Conservation (phyloP, 495 filamentous ascomycete species). For the Diplogelasinospora grovesii region DNA sequence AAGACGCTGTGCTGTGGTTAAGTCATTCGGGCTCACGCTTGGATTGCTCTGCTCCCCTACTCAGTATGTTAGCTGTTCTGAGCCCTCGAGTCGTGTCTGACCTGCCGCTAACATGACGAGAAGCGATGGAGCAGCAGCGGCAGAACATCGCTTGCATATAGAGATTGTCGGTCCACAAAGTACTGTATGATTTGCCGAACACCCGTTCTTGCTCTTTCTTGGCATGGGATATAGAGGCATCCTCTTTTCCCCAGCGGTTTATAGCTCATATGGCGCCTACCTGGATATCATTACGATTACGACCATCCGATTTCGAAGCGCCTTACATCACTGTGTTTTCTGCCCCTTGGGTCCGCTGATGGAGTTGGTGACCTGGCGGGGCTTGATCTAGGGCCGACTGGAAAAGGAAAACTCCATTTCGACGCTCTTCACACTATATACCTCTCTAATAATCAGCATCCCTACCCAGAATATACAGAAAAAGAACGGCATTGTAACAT, state of each 20-base stretch:
- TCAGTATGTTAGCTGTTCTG: constrained; percentile 9
- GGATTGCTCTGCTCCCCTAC: constrained; percentile 8
- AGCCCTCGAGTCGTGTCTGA: background rate
- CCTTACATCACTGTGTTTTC: constrained; percentile 8
- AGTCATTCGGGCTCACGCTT: constrained; percentile 13
- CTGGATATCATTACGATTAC: constrained; percentile 25
- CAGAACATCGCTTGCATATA: constrained; percentile 20
- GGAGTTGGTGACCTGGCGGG: constrained; percentile 10
- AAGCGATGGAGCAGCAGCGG: constrained; percentile 3
- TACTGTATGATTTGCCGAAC: constrained; percentile 25
- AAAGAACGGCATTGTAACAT: constrained; percentile 18
- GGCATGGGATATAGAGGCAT: constrained; percentile 31
- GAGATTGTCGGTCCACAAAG: constrained; percentile 17
- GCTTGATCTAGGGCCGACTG: constrained; percentile 7
- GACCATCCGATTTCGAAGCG: constrained; percentile 14
- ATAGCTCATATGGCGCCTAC: constrained; percentile 14
- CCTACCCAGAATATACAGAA: constrained; percentile 17
- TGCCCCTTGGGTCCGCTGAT: constrained; percentile 10
- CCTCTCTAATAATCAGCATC: constrained; percentile 26
- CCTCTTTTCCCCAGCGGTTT: constrained; percentile 25
- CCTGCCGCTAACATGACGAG: constrained; percentile 3
- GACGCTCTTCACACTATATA: constrained; percentile 10
- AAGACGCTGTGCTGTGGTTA: constrained; percentile 78
- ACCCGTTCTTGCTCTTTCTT: constrained; percentile 18
- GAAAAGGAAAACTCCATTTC: constrained; percentile 1